Conservation (phyloP, 2,329 filamentous ascomycete genomes). For the Nigrograna mackinnonii region DNA sequence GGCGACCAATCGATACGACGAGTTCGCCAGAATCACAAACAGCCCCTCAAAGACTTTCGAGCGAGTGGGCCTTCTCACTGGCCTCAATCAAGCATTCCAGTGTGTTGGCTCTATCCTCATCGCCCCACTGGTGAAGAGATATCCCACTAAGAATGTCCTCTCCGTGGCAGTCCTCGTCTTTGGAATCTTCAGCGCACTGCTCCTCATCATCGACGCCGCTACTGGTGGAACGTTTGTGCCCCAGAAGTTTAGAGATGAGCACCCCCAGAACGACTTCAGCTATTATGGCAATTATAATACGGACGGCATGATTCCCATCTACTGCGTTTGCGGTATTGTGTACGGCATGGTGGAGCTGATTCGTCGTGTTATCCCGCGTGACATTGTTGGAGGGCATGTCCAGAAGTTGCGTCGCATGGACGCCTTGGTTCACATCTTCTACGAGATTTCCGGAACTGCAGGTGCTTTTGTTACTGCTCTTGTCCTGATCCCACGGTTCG, state of each 20-base stretch:
- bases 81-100: slow-evolving; percentile 56
- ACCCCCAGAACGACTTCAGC: slow-evolving; percentile 42
- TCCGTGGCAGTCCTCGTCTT: slow-evolving; percentile 50
- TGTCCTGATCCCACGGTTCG: slow-evolving; percentile 54
- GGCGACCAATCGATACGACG: slow-evolving; percentile 55
- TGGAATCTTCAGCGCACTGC: slow-evolving; percentile 50
- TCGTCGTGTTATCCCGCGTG: slow-evolving; percentile 54
- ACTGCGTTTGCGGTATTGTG: slow-evolving; percentile 45
- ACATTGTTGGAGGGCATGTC: slow-evolving; percentile 56
- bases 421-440: slow-evolving; percentile 52
- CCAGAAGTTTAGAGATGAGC: slow-evolving; percentile 21
- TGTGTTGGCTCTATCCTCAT: slow-evolving; percentile 56
- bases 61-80: slow-evolving; percentile 51
- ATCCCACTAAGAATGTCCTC: slow-evolving; percentile 52
- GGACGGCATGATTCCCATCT: slow-evolving; percentile 55
- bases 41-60: slow-evolving; percentile 17
- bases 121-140: slow-evolving; percentile 54
- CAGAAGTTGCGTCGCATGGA: slow-evolving; percentile 54
- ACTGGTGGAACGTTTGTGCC: slow-evolving; percentile 51
- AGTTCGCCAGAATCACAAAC: slow-evolving; percentile 39
- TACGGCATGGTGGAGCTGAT: slow-evolving; percentile 57
- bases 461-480: slow-evolving; percentile 54
- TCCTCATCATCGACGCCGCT: slow-evolving; percentile 53
- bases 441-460: slow-evolving; percentile 52
- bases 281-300: slow-evolving; percentile 55